These are phyloP conservation scores for Gossypium longicalyx DNA, from an alignment of 345 rosid genomes.

Conservation along the genomic window DNA sequence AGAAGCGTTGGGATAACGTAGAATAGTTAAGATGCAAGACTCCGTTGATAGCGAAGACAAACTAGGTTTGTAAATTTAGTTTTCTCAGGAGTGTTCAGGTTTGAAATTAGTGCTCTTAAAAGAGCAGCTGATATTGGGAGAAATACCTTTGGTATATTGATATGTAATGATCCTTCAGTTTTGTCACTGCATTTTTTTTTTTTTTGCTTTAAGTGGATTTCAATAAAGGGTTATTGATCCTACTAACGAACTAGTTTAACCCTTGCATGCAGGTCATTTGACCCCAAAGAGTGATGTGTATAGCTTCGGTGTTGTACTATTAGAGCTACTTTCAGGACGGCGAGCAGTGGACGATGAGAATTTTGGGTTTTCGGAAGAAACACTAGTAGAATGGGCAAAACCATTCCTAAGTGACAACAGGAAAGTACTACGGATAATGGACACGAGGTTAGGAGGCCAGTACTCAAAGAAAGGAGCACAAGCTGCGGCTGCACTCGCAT, in stretches of 20 bases:
- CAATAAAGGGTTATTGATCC: not conserved
- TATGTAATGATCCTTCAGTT: not conserved
- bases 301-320: constrained; percentile 77
- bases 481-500: constrained; percentile 62
- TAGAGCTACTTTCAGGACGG: constrained; percentile 69
- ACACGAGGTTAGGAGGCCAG: constrained; percentile 75
- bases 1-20: not conserved
- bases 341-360: constrained; percentile 57
- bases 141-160: not conserved
- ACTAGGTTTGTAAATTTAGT: not conserved
- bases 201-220: not conserved
- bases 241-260: constrained; percentile 6
- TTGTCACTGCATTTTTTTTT: no score
- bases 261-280: constrained; percentile 68
- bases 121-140: not conserved
- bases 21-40: not conserved
- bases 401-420: constrained; percentile 61
- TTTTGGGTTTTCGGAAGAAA: constrained; percentile 45
- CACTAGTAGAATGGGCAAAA: constrained; percentile 78
- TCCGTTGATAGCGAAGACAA: not conserved
- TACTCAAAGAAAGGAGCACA: constrained; percentile 81
- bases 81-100: not conserved
- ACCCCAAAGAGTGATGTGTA: constrained; percentile 88
- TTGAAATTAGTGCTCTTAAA: not conserved
- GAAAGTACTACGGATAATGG: constrained; percentile 76